These are phyloP conservation scores for Pueraria montana DNA, from an alignment of 306 rosid species.

Conservation along the genomic window DNA sequence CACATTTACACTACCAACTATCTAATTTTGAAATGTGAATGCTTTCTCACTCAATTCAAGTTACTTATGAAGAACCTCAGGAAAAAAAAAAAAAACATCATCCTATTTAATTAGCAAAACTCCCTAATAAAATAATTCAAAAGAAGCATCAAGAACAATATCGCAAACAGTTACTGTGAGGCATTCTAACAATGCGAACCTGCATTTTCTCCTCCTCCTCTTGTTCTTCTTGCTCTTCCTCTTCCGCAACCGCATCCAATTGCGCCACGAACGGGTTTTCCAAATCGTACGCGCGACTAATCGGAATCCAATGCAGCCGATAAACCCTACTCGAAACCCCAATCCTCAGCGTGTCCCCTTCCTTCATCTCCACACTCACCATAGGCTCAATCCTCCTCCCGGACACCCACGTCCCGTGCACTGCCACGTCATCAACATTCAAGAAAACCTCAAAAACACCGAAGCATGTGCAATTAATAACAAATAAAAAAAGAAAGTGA, in stretches of 20 bases:
- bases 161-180: constrained; percentile 36
- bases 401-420: constrained; percentile 85
- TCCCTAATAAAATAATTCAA: neutral
- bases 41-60: too few species aligned
- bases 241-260: constrained; percentile 41
- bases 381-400: constrained; percentile 69
- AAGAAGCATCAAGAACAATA: neutral
- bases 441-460: too few species aligned
- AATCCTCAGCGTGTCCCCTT: constrained; percentile 69
- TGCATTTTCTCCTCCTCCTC: constrained; percentile 38
- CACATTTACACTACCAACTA: too few species aligned
- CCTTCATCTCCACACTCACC: constrained; percentile 60
- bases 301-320: constrained; percentile 76
- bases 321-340: constrained; percentile 79
- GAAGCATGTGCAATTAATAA: too few species aligned
- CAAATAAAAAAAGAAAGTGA: neutral
- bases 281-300: constrained; percentile 66
- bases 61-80: too few species aligned
- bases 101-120: neutral
- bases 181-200: constrained; percentile 34
- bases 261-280: constrained; percentile 53
- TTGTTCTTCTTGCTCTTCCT: neutral
- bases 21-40: too few species aligned
- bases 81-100: too few species aligned
- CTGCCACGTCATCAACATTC: constrained; percentile 51